A percentile compares a stretch with the other conserved stretches of the same genome.
Evolutionary conservation across 768 basidiomycete genomes (phyloP).

Genomic region (Rhodocollybia butyracea): DNA sequence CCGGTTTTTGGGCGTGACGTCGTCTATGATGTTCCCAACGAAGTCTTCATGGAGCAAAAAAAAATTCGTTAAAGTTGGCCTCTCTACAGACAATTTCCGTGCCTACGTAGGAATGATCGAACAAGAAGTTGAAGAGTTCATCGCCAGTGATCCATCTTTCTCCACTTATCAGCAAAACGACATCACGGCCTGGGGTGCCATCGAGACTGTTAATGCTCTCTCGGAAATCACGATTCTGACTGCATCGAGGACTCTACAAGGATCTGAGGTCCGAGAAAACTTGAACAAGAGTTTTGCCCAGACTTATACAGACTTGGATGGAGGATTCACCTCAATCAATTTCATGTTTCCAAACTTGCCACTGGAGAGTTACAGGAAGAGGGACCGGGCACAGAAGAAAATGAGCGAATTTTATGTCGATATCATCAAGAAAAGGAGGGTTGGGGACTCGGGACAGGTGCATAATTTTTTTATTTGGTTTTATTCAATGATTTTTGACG

Average conservation of each 20-base stretch:
- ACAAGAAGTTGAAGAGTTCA: slow-evolving; percentile 69
- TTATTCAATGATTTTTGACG: background rate
- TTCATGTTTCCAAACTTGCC: slow-evolving; percentile 95
- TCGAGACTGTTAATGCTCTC: slow-evolving; percentile 70
- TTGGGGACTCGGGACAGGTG: slow-evolving; percentile 35
- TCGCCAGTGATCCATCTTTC: slow-evolving; percentile 66
- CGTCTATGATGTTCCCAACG: slow-evolving; percentile 96
- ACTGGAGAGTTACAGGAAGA: slow-evolving; percentile 81
- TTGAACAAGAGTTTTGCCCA: slow-evolving; percentile 85
- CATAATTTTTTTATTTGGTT: background rate
- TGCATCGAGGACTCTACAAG: slow-evolving; percentile 91
- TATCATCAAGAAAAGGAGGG: slow-evolving; percentile 75
- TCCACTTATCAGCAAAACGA: slow-evolving; percentile 56
- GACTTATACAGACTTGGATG: slow-evolving; percentile 85
- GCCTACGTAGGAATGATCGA: slow-evolving; percentile 81
- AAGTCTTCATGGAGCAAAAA: slow-evolving; percentile 99
- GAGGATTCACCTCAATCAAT: slow-evolving; percentile 94
- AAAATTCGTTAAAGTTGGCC: slow-evolving; percentile 94
- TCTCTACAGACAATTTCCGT: slow-evolving; percentile 88
- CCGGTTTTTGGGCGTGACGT: slow-evolving; percentile 98
- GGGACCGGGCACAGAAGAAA: slow-evolving; percentile 87
- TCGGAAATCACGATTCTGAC: slow-evolving; percentile 94
- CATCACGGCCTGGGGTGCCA: slow-evolving; percentile 73
- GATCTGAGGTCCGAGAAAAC: slow-evolving; percentile 76
- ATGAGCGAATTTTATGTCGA: slow-evolving; percentile 92